Conservation (phyloP, 768 basidiomycete genomes). For the Trametes cingulata region DNA sequence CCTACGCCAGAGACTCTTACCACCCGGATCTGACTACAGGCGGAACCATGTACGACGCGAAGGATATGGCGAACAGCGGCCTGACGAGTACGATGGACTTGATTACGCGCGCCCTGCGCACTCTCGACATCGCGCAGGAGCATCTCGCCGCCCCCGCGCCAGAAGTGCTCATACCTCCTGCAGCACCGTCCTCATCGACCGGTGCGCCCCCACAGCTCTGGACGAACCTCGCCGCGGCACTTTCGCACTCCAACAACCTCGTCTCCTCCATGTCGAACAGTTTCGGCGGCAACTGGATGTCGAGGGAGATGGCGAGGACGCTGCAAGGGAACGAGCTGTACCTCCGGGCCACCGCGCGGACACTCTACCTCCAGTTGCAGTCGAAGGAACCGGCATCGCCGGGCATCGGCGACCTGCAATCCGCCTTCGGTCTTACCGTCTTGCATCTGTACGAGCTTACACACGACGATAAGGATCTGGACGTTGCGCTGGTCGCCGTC, state of each 20-base stretch:
- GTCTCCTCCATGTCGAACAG: not conserved
- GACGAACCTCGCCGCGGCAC: not conserved
- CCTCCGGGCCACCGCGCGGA: not conserved
- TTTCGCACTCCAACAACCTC: not conserved
- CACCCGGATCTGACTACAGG: not conserved
- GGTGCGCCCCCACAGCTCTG: not conserved
- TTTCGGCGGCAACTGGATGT: not conserved
- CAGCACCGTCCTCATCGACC: not conserved
- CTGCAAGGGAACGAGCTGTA: conserved; percentile 1
- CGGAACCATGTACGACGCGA: not conserved
- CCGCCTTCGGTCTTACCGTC: not conserved
- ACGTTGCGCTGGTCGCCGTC: not conserved
- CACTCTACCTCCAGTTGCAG: not conserved
- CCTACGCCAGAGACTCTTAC: not conserved
- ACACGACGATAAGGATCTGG: not conserved
- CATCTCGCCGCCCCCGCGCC: not conserved
- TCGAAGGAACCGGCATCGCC: not conserved
- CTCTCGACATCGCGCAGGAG: not conserved
- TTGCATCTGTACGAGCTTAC: conserved; percentile 1
- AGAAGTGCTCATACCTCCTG: not conserved
- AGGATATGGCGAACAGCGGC: not conserved
- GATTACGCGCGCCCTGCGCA: not conserved
- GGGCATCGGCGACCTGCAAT: not conserved
- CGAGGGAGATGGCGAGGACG: not conserved
- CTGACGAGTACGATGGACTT: not conserved